Conservation (phyloP, 2,329 filamentous ascomycete genomes). For the Hymenotorrendiella dingleyae region DNA sequence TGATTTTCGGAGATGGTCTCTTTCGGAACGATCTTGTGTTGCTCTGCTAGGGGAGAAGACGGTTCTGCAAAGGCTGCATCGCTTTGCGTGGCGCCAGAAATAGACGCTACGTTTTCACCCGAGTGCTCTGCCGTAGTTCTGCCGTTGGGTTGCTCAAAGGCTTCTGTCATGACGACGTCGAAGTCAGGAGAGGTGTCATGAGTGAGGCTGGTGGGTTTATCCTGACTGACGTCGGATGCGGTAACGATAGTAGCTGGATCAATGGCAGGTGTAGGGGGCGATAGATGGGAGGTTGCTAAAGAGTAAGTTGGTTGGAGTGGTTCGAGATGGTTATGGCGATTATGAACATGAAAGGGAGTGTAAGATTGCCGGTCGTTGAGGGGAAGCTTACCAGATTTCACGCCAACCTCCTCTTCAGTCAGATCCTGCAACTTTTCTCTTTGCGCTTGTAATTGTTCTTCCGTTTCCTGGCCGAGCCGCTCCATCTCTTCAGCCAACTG, state of each 20-base stretch:
- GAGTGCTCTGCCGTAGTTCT: too few species aligned
- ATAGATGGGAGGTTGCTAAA: slow-evolving; percentile 11
- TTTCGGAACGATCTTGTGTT: background rate
- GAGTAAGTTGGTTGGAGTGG: slow-evolving; percentile 16
- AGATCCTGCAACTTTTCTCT: slow-evolving; percentile 30
- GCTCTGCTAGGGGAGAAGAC: background rate
- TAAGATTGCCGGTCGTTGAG: background rate
- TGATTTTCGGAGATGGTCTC: slow-evolving; percentile 12
- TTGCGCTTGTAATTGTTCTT: slow-evolving; percentile 29
- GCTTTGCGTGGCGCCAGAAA: background rate
- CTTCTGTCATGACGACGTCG: background rate
- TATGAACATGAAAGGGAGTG: background rate
- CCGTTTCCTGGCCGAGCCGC: slow-evolving; percentile 29
- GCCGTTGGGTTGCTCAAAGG: background rate
- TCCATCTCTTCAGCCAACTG: slow-evolving; percentile 31
- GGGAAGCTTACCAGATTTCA: slow-evolving; percentile 17
- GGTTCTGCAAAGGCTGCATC: background rate
- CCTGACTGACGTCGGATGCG: too few species aligned
- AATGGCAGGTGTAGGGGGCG: too few species aligned
- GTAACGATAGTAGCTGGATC: too few species aligned
- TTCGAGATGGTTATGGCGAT: background rate
- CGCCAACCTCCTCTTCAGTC: slow-evolving; percentile 20
- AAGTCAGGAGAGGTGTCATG: background rate
- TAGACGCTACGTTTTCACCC: too few species aligned
- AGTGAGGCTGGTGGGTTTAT: too few species aligned